Base-by-base conservation (phyloP, 257 asterid genomes). In the Gentiana dahurica region DNA sequence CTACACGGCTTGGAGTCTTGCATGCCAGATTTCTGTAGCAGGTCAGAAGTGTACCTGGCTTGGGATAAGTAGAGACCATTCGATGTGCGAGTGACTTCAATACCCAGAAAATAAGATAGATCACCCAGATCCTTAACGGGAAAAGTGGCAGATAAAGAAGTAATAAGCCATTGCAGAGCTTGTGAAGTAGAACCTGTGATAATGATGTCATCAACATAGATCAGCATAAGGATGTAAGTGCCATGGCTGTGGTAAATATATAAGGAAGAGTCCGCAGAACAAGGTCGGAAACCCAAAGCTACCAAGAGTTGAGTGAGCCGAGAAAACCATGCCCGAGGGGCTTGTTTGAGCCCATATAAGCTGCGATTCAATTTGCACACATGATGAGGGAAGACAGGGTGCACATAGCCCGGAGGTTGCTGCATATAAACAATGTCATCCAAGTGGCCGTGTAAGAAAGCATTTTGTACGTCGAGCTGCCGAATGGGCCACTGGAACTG, bases 41-140 rank as follows among this genome's bases (percentile, higher is more conserved):
- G 34, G 5, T 54, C 45, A 6, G 36, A 15, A 4, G 45, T 45
- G 36, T 55, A 36, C 13, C 36, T 55, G 0, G 45, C 12, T 36
- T 55, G 59, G 36, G 13, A 24, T 2, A 55, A 15, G 11, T 8
- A 55, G 1, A 55, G 6, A 3, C 59, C 45, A 5, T 44, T 3
- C 15, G 12, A 2, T 12, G 12, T 34, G 12, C 48, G 45, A 5
- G 59, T 45, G 12, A 55, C 59, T 36, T 55, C 47, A 12, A 55
- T 34, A 11, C 59, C 46, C 11, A 55, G 11, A 36, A 55, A 55
- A 36, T 34, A 55, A 2, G 35, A 34, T 7, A 55, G 41, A 5
- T 9, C 7, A 2, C 59, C 59, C 59, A 55, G 13, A 35, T 55
- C 59, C 43, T 55, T 55, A 6, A 55, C 4, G 10, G 35, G 46